These are phyloP conservation scores for Ramularia endophylla DNA, from an alignment of 2,329 filamentous ascomycete genomes.

Conservation along the genomic window DNA sequence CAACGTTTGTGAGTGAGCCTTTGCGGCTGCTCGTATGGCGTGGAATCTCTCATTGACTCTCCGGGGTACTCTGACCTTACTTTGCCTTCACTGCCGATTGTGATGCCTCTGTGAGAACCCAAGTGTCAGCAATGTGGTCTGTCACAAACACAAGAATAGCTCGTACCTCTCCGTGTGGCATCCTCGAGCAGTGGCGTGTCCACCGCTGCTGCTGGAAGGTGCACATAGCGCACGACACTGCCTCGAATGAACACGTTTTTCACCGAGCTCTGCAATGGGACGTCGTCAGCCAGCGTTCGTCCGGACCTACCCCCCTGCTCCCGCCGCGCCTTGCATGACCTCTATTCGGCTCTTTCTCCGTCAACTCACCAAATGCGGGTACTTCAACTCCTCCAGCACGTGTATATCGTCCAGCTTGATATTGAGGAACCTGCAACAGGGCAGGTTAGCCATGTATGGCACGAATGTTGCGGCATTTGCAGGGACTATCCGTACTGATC, in stretches of 20 bases:
- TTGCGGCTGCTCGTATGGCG: too few relatives aligned
- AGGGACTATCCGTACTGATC: slow-evolving; percentile 64
- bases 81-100: slow-evolving; percentile 33
- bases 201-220: slow-evolving; percentile 74
- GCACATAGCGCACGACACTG: slow-evolving; percentile 87
- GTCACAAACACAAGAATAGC: background rate
- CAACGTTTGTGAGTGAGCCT: too few relatives aligned
- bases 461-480: too few relatives aligned
- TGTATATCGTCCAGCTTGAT: slow-evolving; percentile 97
- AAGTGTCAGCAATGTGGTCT: slow-evolving; percentile 1
- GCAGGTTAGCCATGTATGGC: too few relatives aligned
- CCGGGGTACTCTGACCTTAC: slow-evolving; percentile 9
- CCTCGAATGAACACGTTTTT: slow-evolving; percentile 96
- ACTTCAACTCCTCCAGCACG: slow-evolving; percentile 88
- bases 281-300: slow-evolving; percentile 4
- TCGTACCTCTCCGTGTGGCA: slow-evolving; percentile 73
- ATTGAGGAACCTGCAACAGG: slow-evolving; percentile 54
- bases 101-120: slow-evolving; percentile 21
- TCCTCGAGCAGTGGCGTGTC: slow-evolving; percentile 85
- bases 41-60: background rate
- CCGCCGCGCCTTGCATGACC: background rate
- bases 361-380: slow-evolving; percentile 75
- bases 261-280: slow-evolving; percentile 57
- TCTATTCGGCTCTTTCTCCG: background rate
- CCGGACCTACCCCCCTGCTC: background rate